Conservation (phyloP, 139 green algal genomes). For the Pycnococcus provasolii region DNA sequence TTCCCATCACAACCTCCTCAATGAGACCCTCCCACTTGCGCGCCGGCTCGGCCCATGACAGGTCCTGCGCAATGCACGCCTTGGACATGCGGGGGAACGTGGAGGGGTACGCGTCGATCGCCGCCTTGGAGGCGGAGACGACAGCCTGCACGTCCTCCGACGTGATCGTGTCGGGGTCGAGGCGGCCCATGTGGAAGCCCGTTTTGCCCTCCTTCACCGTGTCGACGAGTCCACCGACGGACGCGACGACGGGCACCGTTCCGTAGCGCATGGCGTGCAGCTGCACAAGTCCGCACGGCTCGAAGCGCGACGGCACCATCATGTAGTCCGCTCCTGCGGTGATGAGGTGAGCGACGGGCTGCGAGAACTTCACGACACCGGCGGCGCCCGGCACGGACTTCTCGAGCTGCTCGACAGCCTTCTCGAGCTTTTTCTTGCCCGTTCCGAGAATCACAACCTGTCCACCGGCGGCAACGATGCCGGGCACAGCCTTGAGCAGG, state of each 20-base stretch:
- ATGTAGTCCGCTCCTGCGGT: slow-evolving; percentile 94
- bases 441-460: slow-evolving; percentile 88
- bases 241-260: slow-evolving; percentile 81
- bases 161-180: slow-evolving; percentile 65
- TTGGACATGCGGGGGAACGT: slow-evolving; percentile 72
- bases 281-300: slow-evolving; percentile 96
- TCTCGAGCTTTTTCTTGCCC: slow-evolving; percentile 80
- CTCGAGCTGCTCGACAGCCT: slow-evolving; percentile 61
- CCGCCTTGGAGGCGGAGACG: slow-evolving; percentile 37
- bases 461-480: slow-evolving; percentile 43
- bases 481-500: slow-evolving; percentile 69
- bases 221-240: slow-evolving; percentile 93
- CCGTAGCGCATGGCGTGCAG: slow-evolving; percentile 73
- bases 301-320: slow-evolving; percentile 90
- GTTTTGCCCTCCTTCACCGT: slow-evolving; percentile 96
- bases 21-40: slow-evolving; percentile 88
- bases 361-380: slow-evolving; percentile 87
- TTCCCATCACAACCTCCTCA: slow-evolving; percentile 41
- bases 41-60: slow-evolving; percentile 81
- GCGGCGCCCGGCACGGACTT: slow-evolving; percentile 54
- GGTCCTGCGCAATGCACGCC: slow-evolving; percentile 83
- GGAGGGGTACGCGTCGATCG: slow-evolving; percentile 54
- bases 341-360: slow-evolving; percentile 84
- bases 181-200: slow-evolving; percentile 90
- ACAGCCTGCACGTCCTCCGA: slow-evolving; percentile 65